Base-by-base conservation (phyloP, 2,329 filamentous ascomycete genomes). In the Aureobasidium sp. region DNA sequence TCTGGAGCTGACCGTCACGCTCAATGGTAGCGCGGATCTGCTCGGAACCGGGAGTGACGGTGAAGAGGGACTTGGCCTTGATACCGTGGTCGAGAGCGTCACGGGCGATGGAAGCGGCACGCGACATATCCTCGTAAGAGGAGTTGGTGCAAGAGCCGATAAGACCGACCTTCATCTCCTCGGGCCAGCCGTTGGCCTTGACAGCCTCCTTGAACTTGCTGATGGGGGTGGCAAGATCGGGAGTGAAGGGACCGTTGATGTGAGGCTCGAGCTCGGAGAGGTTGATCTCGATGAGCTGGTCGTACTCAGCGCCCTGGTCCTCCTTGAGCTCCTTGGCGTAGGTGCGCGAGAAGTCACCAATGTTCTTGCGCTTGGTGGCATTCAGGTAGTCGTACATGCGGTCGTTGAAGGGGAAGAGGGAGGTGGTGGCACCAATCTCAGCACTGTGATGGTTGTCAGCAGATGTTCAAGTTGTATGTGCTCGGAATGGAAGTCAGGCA, bases 121-220 rank as follows among this genome's bases (percentile, higher is more conserved):
- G 90, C 71, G 87, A 89, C 93, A 97, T 97, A 74, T 97, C 94
- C 81, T 88, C 85, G 72, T 88, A 88, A 2, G 85, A 88, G 52
- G 85, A 88, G 86, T 99, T 99, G 71, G 94, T 99, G 89, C 94
- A 99, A 71, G 92, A 97, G 69, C 94, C 94, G 72, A 99, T 97
- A 63, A 99, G 82, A 74, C 93, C 93, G 68, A 96, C 94, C 82
- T 96, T 97, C 72, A 99, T 84, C 75, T 96, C 91, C 78, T 94
- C 87, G 23, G 94, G 94, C 94, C 94, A 99, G 77, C 87, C 86
- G 81, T 99, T 96, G 72, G 87, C 86, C 82, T 95, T 91, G 72
- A 93, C 93, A 68, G 91, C 90, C 73, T 95, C 88, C 79, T 89
- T 91, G 82, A 97, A 96, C 82, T 97, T 94, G 79, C 91, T 96